phyloP scores from a whole-genome alignment of 768 basidiomycete genomes.

The Mycena vulgaris region DNA sequence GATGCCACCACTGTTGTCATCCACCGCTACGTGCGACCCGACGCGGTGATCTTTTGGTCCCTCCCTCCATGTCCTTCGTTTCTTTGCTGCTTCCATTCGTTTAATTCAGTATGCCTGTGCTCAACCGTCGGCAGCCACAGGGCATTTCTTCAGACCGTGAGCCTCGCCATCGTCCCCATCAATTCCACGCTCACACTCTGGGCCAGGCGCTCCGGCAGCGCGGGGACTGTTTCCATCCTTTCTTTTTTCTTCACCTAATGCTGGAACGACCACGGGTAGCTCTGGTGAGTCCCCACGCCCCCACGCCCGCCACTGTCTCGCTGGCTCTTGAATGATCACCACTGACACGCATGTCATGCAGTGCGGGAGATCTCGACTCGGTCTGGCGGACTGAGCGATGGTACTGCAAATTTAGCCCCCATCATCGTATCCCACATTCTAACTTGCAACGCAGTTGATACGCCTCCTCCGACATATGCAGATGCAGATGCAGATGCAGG shows the following conservation, averaged over 20 bases:
- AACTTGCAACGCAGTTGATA: conserved; percentile 24
- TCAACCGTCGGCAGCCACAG: conserved; percentile 18
- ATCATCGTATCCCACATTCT: conserved; percentile 26
- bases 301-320: neutral
- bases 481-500: conserved; percentile 28
- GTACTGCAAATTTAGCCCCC: conserved; percentile 1
- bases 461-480: conserved; percentile 19
- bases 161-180: neutral
- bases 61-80: conserved; percentile 33
- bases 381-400: conserved; percentile 11
- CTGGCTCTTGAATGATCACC: conserved; percentile 1
- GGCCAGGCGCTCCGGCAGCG: conserved; percentile 37
- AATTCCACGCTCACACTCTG: neutral
- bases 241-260: conserved; percentile 22
- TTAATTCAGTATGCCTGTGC: conserved; percentile 31
- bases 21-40: neutral
- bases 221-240: conserved; percentile 12
- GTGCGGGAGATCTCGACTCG: conserved; percentile 17
- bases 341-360: conserved; percentile 27
- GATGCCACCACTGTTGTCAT: conserved; percentile 10
- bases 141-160: conserved; percentile 30
- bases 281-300: conserved; percentile 5
- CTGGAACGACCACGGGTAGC: neutral
- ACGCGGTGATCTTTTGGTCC: conserved; percentile 10
- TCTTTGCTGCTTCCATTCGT: conserved; percentile 8